Conservation (phyloP, 441 rosid genomes). For the Breynia disticha region DNA sequence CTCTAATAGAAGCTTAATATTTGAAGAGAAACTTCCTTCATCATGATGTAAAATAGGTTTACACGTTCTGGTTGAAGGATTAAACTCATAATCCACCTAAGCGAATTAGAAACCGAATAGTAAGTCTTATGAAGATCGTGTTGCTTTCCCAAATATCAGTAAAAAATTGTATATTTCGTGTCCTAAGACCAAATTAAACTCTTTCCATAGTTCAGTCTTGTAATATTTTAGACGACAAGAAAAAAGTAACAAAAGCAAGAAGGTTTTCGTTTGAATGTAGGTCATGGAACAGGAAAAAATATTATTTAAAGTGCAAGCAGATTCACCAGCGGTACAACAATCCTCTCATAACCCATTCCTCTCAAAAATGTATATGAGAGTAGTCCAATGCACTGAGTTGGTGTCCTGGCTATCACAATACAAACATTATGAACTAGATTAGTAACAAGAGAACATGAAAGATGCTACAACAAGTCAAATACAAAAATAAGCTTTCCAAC, state of each 20-base stretch:
- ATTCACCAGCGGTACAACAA: constrained; percentile 90
- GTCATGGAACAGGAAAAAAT: background rate
- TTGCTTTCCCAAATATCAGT: no score
- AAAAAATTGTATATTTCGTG: no score
- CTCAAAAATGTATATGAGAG: constrained; percentile 84
- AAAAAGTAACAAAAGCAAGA: background rate
- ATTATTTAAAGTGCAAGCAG: constrained; percentile 4
- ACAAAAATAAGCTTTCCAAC: no score
- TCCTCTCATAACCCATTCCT: constrained; percentile 65
- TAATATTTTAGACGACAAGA: no score
- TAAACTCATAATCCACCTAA: constrained; percentile 77
- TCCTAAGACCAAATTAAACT: no score
- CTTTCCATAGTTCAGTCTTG: no score
- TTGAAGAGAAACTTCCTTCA: constrained; percentile 46
- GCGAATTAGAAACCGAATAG: constrained; percentile 10
- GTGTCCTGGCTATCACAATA: constrained; percentile 32
- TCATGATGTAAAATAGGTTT: constrained; percentile 26
- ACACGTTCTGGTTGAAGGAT: constrained; percentile 27
- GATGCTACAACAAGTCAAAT: background rate
- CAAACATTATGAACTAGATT: constrained; percentile 14
- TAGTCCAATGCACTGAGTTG: constrained; percentile 81
- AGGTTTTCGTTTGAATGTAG: background rate
- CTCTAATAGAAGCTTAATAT: constrained; percentile 55
- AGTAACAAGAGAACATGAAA: background rate
- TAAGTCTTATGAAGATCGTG: no score